Base-by-base conservation (phyloP, 768 basidiomycete species). In the Pisolithus albus region DNA sequence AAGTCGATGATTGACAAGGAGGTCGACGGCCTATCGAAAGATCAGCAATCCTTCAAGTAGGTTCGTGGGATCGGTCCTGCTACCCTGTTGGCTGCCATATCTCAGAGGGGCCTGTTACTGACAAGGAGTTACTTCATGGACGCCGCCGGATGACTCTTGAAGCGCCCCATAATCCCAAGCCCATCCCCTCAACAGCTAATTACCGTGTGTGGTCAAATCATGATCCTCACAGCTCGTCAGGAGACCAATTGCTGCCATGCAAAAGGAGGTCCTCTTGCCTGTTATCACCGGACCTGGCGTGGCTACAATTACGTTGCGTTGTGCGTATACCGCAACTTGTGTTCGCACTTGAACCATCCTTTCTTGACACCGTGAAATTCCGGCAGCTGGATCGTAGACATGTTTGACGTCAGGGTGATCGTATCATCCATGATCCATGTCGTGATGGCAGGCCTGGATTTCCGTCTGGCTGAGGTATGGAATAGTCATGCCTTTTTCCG, bases 361-460 rank as follows among this genome's bases (percentile, higher is more conserved):
- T 39, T 46, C 45, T 37, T 54, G 21, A 41, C 15, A 23, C 38
- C 46, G 43, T 53, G 26, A 52, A 49, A 10, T 13, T 47, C 42
- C 28, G n/a, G 60, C 54, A 86, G 84, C 70, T 89, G 86, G 88
- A 77, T 89, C 40, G 86, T 84, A 37, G 87, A 90, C 69, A 80
- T 79, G 58, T 89, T 87, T 73, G 88, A 86, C 59, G 76, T 86
- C n/a, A n/a, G 82, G 84, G 83, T 83, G 83, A 86, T 87, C 53
- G 83, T 77, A 0, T 85, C 83, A 26, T 82, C 83, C 11, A 86
- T 88, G 85, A 76, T 83, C 30, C 79, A 75, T 89, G 28, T 83
- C 83, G 0, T 89, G 86, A 86, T 90, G 86, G 86, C 84, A 89
- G 64, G 83, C 88, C 15, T 87, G 88, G 85, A 75, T 91, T 48